phyloP scores from a whole-genome alignment of 257 asterid species.

The Henckelia pumila region DNA sequence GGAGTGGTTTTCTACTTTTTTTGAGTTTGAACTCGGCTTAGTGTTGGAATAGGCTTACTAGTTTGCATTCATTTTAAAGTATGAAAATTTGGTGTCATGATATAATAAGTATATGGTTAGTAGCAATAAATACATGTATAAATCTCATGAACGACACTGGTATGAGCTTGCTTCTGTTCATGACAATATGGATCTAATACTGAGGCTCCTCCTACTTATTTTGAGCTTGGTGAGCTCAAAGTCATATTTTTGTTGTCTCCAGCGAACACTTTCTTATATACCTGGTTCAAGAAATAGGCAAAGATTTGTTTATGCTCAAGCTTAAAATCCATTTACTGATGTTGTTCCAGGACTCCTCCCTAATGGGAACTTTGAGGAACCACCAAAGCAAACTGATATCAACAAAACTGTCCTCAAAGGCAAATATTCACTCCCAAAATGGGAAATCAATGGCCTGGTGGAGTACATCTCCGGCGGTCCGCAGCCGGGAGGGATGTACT shows the following conservation, averaged over 20 bases:
- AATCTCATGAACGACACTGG: too few species aligned
- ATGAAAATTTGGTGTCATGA: too few species aligned
- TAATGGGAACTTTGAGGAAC: conserved; percentile 81
- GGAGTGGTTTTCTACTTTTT: too few species aligned
- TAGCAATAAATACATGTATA: too few species aligned
- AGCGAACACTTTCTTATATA: too few species aligned
- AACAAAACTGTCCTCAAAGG: conserved; percentile 60
- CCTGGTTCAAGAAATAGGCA: not conserved
- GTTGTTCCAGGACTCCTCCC: conserved; percentile 59
- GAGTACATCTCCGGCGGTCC: conserved; percentile 94
- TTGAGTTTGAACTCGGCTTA: too few species aligned
- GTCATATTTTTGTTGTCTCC: not conserved
- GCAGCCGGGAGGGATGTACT: conserved; percentile 94
- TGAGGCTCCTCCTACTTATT: too few species aligned
- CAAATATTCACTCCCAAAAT: conserved; percentile 61
- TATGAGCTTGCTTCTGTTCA: too few species aligned
- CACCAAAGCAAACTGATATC: conserved; percentile 49
- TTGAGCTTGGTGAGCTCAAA: too few species aligned
- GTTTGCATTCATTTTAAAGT: not conserved
- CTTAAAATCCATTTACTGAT: not conserved
- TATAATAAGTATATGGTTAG: too few species aligned
- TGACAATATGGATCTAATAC: too few species aligned
- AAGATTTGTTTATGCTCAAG: not conserved
- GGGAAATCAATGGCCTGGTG: conserved; percentile 76
- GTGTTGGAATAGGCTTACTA: not conserved